Evolutionary conservation across 495 filamentous ascomycete species (phyloP).

Genomic region (Lasiosphaeria ovina): DNA sequence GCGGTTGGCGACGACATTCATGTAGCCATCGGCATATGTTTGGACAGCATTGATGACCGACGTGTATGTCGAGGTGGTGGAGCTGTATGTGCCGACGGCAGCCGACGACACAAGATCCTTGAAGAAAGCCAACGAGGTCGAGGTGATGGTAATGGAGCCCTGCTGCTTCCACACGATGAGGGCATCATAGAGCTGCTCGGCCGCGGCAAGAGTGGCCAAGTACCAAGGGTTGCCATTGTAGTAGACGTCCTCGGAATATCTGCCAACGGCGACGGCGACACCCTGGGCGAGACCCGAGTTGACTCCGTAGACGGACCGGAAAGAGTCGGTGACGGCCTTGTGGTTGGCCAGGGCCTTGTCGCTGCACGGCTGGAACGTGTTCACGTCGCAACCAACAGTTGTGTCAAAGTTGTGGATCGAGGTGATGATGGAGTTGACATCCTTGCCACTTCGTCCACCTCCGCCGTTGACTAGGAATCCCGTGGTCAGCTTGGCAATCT

Average conservation of each 20-base stretch:
- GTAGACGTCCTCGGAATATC: conserved; percentile 69
- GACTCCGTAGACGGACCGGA: conserved; percentile 58
- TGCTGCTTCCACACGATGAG: conserved; percentile 57
- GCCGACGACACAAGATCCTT: conserved; percentile 48
- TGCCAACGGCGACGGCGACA: conserved; percentile 59
- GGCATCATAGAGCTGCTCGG: conserved; percentile 65
- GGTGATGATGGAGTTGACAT: conserved; percentile 60
- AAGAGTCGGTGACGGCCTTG: conserved; percentile 61
- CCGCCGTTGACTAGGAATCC: conserved; percentile 29
- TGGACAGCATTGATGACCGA: conserved; percentile 53
- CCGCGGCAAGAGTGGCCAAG: conserved; percentile 60
- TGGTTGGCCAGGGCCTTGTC: conserved; percentile 62
- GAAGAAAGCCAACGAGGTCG: conserved; percentile 58
- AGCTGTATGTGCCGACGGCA: conserved; percentile 50
- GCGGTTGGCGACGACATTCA: conserved; percentile 52
- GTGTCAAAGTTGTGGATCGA: conserved; percentile 67
- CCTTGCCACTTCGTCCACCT: conserved; percentile 53
- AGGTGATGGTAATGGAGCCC: conserved; percentile 52
- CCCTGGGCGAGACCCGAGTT: conserved; percentile 51
- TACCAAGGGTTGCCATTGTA: conserved; percentile 69
- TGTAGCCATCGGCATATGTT: conserved; percentile 64
- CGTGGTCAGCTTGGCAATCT: neutral
- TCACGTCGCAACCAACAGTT: conserved; percentile 53
- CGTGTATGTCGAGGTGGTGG: conserved; percentile 46
- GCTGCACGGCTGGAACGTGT: conserved; percentile 64